Percentiles rank a stretch among this genome's conserved stretches.
phyloP scores from a whole-genome alignment of 2,329 filamentous ascomycete genomes.

The Akanthomyces lecanii region DNA sequence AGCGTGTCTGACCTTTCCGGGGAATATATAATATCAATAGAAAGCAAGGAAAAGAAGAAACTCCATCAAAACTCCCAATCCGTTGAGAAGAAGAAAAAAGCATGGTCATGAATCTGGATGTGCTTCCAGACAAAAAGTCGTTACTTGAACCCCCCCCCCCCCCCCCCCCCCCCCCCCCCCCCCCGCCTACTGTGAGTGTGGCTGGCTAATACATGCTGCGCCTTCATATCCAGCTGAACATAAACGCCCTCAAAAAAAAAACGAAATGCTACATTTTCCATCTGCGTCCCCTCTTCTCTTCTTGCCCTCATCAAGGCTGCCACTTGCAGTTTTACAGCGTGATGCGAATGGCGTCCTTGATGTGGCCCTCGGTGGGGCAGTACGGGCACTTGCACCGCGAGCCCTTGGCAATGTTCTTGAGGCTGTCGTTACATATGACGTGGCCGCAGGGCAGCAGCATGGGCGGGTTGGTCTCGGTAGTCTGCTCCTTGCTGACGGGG shows the following conservation, averaged over 20 bases:
- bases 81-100: neutral
- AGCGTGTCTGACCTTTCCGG: slow-evolving; percentile 3
- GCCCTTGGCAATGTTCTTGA: slow-evolving; percentile 75
- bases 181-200: neutral
- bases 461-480: slow-evolving; percentile 85
- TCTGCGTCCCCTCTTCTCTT: no score
- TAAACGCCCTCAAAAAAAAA: neutral
- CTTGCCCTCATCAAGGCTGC: no score
- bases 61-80: neutral
- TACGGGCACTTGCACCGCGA: slow-evolving; percentile 92
- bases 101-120: neutral
- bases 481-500: slow-evolving; percentile 94
- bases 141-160: neutral
- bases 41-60: neutral
- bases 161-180: neutral
- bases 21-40: neutral
- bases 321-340: slow-evolving; percentile 44
- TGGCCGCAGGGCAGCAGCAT: slow-evolving; percentile 98
- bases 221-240: neutral
- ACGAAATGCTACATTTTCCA: no score
- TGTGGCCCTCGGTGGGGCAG: slow-evolving; percentile 77
- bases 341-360: slow-evolving; percentile 72
- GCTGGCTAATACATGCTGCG: neutral
- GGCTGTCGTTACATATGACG: slow-evolving; percentile 80
- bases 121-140: neutral